phyloP scores from a whole-genome alignment of 257 asterid species.

The Penstemon eatonii region DNA sequence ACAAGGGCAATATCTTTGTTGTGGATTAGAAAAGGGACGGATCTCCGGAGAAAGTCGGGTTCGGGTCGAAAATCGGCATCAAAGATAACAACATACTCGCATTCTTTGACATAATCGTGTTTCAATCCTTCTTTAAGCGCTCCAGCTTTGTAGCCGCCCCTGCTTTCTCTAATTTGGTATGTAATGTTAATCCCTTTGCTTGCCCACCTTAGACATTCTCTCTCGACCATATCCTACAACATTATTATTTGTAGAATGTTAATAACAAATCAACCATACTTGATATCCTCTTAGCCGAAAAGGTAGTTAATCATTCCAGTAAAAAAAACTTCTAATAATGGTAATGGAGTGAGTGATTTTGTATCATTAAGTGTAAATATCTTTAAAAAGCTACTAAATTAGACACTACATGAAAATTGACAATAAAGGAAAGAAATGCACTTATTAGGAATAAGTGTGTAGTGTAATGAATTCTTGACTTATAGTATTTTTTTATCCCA shows the following conservation, averaged over 20 bases:
- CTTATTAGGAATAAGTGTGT: slow-evolving; percentile 7
- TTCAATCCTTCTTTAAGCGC: slow-evolving; percentile 59
- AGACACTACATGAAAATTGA: no score
- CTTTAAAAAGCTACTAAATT: no score
- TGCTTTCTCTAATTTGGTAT: slow-evolving; percentile 50
- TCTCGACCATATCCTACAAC: slow-evolving; percentile 55
- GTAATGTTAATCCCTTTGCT: slow-evolving; percentile 51
- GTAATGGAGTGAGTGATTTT: neutral
- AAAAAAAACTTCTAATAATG: no score
- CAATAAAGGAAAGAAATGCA: no score
- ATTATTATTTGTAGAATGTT: neutral
- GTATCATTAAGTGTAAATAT: slow-evolving; percentile 23
- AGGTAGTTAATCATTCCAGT: no score
- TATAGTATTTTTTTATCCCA: no score
- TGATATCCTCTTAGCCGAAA: no score
- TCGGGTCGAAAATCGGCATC: slow-evolving; percentile 65
- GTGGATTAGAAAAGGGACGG: slow-evolving; percentile 51
- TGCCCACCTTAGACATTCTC: slow-evolving; percentile 58
- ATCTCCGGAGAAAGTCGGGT: slow-evolving; percentile 49
- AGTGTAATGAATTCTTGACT: neutral
- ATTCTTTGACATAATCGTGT: slow-evolving; percentile 47
- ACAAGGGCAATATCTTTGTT: slow-evolving; percentile 53
- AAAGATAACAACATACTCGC: slow-evolving; percentile 59
- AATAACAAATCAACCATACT: neutral
- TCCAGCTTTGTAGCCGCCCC: slow-evolving; percentile 68